A percentile compares a stretch with the other conserved stretches of the same genome.
phyloP scores from a whole-genome alignment of 2,329 filamentous ascomycete genomes.

The Tolypocladium tundrense region DNA sequence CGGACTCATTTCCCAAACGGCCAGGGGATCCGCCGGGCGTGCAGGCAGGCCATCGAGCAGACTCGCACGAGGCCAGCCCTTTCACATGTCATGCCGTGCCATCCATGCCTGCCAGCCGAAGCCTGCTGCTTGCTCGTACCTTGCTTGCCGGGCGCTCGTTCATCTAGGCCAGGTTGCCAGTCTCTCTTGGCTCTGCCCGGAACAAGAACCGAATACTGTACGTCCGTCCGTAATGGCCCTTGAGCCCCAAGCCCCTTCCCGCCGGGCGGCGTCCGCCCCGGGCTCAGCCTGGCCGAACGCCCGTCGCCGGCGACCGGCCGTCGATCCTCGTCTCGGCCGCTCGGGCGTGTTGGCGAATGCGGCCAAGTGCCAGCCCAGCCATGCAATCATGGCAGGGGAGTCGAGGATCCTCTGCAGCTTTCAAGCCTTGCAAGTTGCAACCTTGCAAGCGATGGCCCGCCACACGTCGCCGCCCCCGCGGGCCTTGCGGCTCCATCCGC shows the following conservation, averaged over 20 bases:
- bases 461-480: neutral
- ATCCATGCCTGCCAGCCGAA: no score
- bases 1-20: neutral
- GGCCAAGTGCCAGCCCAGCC: neutral
- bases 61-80: neutral
- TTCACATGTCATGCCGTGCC: neutral
- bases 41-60: neutral
- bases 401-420: no score
- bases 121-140: no score
- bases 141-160: no score
- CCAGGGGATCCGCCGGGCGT: neutral
- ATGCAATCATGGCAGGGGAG: neutral
- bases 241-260: no score
- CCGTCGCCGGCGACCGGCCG: neutral
- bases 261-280: neutral
- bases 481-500: neutral
- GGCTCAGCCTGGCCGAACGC: neutral
- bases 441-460: neutral
- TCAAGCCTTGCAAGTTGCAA: neutral
- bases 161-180: no score
- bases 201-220: no score
- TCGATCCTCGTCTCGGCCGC: neutral
- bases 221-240: no score
- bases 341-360: conserved; percentile 2
- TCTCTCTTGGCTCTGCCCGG: no score